These are phyloP conservation scores for Starmera dryadoides DNA, from an alignment of 805 yeast genomes.

Conservation along the genomic window DNA sequence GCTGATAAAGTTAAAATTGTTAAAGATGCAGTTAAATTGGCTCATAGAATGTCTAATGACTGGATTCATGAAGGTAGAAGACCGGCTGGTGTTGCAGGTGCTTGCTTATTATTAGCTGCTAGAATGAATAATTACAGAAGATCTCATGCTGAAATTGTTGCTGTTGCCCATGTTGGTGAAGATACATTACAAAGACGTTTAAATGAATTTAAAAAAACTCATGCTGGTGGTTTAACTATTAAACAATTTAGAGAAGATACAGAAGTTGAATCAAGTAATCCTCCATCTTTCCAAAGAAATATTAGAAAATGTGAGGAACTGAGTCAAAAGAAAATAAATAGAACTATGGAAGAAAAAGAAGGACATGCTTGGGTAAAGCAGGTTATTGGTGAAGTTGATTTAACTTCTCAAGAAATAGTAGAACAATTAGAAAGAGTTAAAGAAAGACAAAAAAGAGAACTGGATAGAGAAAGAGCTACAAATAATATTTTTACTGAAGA, in stretches of 20 bases:
- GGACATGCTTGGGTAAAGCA: conserved; percentile 9
- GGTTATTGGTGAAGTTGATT: conserved; percentile 13
- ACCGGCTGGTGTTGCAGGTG: conserved; percentile 99
- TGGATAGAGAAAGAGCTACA: conserved; percentile 9
- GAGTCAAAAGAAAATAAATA: conserved; percentile 22
- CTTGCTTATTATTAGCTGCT: conserved; percentile 87
- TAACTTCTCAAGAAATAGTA: conserved; percentile 18
- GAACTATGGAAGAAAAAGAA: conserved; percentile 7
- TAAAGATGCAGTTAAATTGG: conserved; percentile 79
- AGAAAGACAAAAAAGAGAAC: conserved; percentile 15
- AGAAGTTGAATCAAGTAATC: conserved; percentile 38
- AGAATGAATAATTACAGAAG: conserved; percentile 94
- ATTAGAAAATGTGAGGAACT: conserved; percentile 41
- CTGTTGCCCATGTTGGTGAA: conserved; percentile 92
- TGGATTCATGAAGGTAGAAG: conserved; percentile 97
- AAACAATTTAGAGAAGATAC: conserved; percentile 57
- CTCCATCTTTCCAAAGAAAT: conserved; percentile 76
- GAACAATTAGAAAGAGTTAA: conserved; percentile 22
- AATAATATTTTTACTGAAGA: conserved; percentile 9
- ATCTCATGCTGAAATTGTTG: conserved; percentile 88
- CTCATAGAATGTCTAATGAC: conserved; percentile 86
- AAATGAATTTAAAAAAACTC: conserved; percentile 77
- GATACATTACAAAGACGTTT: conserved; percentile 87
- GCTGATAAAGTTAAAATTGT: conserved; percentile 65
- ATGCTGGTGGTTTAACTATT: conserved; percentile 67